A percentile compares a stretch with the other conserved stretches of the same genome.
These are phyloP conservation scores for Trichothecium sympodiale DNA, from an alignment of 2,329 filamentous ascomycete genomes.

Conservation along the genomic window DNA sequence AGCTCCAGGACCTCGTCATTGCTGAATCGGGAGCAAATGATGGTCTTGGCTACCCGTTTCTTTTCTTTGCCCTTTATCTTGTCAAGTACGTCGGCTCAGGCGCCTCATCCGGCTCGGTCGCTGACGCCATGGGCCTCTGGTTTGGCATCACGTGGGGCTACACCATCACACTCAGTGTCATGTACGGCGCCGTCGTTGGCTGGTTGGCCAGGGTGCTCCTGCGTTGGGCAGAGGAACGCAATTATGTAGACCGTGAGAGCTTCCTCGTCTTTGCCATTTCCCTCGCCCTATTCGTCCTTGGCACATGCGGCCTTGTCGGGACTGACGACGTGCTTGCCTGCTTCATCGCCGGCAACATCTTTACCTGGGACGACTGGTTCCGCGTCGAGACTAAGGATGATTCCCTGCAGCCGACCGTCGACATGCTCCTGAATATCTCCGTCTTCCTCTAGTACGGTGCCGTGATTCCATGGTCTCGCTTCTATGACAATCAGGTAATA, in stretches of 20 bases:
- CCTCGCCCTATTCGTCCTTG: constrained; percentile 75
- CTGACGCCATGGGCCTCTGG: constrained; percentile 32
- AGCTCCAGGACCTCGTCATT: constrained; percentile 69
- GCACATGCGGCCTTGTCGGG: constrained; percentile 77
- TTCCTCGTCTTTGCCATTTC: constrained; percentile 82
- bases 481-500: constrained; percentile 56
- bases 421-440: constrained; percentile 84
- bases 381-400: constrained; percentile 80
- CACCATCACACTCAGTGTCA: constrained; percentile 29
- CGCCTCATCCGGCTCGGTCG: constrained; percentile 28
- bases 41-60: constrained; percentile 44
- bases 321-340: constrained; percentile 86
- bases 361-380: constrained; percentile 94
- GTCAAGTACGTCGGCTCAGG: constrained; percentile 38
- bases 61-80: constrained; percentile 32
- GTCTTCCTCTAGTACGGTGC: constrained; percentile 90
- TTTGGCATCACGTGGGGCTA: constrained; percentile 34
- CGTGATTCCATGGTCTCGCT: constrained; percentile 68
- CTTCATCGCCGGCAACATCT: constrained; percentile 83
- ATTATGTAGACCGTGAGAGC: constrained; percentile 76
- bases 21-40: constrained; percentile 60
- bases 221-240: constrained; percentile 71
- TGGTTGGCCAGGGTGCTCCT: constrained; percentile 36
- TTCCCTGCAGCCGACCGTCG: constrained; percentile 84
- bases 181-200: constrained; percentile 27